Evolutionary conservation across 768 basidiomycete genomes (phyloP), one percentile per base, ranked within the genome.

Genomic region (Tephrocybe sp.): DNA sequence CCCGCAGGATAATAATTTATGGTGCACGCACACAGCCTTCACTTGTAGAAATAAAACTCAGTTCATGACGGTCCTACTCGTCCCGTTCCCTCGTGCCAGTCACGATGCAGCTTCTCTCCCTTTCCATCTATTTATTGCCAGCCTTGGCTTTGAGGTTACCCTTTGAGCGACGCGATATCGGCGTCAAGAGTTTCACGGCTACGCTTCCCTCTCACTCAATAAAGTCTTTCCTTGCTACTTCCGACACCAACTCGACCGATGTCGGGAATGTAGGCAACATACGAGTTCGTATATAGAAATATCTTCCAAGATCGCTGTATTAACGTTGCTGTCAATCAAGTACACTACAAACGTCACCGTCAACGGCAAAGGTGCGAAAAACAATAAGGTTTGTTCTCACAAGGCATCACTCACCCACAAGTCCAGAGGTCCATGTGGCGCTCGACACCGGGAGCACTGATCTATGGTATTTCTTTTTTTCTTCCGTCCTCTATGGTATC

Each of bases 401-500:
- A 17, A 6, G 34, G n/a, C n/a, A 11, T 4, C n/a, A 9, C n/a
- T 7, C 11, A 25, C 11, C 33, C 28, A 30, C 28, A n/a, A n/a
- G n/a, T n/a, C 3, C 36, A 68, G 66, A 59, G 30, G 63, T 71
- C 5, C 48, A 58, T 45, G 66, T 71, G 3, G 68, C 63, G 2
- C 63, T 74, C n/a, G 71, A 74, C 45, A 74, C 70, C 0, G 73
- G 71, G 33, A 69, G 67, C 32, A 69, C 73, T 8, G 73, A 74
- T 50, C 57, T 69, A 46, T 72, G 70, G 71, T 71, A 51, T 8
- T 52, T 36, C 14, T 20, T 36, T 30, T 46, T 36, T 36, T 15
- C 34, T 11, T 15, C 4, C 7, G 14, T 4, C 34, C n/a, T 36
- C 9, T 36, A 36, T 36, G 14, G 11, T 15, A 36, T 14, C 6